phyloP scores from a whole-genome alignment of 306 rosid species.

The Echinosophora koreensis region DNA sequence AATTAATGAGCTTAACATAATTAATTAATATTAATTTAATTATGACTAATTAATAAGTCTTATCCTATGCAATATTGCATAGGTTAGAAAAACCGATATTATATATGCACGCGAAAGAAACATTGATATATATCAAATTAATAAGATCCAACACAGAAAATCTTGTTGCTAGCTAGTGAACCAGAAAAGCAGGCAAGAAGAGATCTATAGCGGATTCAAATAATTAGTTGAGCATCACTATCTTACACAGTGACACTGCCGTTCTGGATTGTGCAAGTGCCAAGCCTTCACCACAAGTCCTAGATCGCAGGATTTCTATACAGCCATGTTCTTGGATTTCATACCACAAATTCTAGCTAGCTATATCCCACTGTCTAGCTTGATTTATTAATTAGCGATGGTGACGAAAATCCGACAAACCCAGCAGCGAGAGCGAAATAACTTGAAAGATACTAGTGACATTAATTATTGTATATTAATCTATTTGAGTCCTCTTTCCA shows the following conservation, averaged over 20 bases:
- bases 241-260: slow-evolving; percentile 23
- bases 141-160: slow-evolving; percentile 21
- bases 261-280: slow-evolving; percentile 46
- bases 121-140: slow-evolving; percentile 25
- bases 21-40: no score
- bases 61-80: no score
- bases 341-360: slow-evolving; percentile 56
- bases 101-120: background rate
- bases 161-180: slow-evolving; percentile 32
- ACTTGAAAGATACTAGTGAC: background rate
- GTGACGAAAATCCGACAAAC: slow-evolving; percentile 52
- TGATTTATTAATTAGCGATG: slow-evolving; percentile 44
- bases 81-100: no score
- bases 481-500: background rate
- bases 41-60: no score
- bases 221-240: slow-evolving; percentile 55
- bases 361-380: slow-evolving; percentile 20
- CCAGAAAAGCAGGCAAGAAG: slow-evolving; percentile 35
- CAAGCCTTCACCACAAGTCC: slow-evolving; percentile 54
- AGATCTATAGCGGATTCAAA: slow-evolving; percentile 12
- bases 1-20: no score
- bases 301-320: background rate
- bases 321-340: slow-evolving; percentile 43
- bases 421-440: slow-evolving; percentile 45
- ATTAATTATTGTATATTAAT: background rate